These are phyloP conservation scores for Ustilago curta DNA, from an alignment of 1,284 basidiomycete species.

Conservation along the genomic window DNA sequence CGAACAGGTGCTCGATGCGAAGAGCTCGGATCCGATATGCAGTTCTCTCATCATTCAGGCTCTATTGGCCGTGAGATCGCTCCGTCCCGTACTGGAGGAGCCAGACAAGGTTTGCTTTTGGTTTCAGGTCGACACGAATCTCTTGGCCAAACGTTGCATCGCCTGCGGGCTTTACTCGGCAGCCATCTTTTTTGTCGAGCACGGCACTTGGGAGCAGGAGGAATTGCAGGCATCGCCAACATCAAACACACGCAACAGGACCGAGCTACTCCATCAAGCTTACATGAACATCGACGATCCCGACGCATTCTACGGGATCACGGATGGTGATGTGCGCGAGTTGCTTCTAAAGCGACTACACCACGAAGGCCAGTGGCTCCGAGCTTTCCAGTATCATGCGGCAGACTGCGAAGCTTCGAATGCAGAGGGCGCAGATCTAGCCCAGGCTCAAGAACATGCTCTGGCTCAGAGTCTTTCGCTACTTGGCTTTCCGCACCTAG, in stretches of 20 bases:
- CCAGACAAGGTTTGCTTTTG: conserved; percentile 78
- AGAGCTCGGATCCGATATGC: conserved; percentile 72
- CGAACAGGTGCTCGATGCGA: conserved; percentile 72
- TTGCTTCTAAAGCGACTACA: conserved; percentile 86
- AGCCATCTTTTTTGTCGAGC: conserved; percentile 87
- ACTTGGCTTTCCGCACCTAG: conserved; percentile 87
- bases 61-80: conserved; percentile 84
- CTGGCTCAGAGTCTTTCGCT: conserved; percentile 75
- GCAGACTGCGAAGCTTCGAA: conserved; percentile 76
- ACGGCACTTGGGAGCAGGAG: conserved; percentile 75
- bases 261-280: conserved; percentile 81
- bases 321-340: conserved; percentile 78
- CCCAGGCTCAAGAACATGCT: neutral
- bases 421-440: neutral
- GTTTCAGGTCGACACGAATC: conserved; percentile 81
- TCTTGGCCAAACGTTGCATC: conserved; percentile 81
- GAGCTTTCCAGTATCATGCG: conserved; percentile 89
- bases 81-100: conserved; percentile 70
- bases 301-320: conserved; percentile 95
- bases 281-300: conserved; percentile 96
- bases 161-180: conserved; percentile 86
- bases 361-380: conserved; percentile 91
- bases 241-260: conserved; percentile 9
- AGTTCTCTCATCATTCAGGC: conserved; percentile 79
- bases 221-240: conserved; percentile 31